A percentile compares a stretch with the other conserved stretches of the same genome.
Evolutionary conservation across 495 filamentous ascomycete genomes (phyloP).

Genomic region (Penicillium salamii): DNA sequence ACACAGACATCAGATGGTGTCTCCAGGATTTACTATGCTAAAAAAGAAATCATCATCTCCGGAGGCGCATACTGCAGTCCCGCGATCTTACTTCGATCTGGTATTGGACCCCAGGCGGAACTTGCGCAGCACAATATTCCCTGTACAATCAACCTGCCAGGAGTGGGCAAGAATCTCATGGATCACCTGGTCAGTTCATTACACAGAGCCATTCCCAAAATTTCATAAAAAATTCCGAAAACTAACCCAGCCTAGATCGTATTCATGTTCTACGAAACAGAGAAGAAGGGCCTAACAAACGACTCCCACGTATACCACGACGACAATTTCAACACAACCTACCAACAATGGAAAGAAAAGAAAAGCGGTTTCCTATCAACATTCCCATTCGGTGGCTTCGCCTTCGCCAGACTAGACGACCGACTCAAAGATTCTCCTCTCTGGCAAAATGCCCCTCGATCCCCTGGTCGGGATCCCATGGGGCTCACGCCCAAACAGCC

Average conservation of each 20-base stretch:
- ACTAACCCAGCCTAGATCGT: slow-evolving; percentile 18
- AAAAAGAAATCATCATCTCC: slow-evolving; percentile 51
- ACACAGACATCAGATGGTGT: slow-evolving; percentile 22
- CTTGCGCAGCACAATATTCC: slow-evolving; percentile 45
- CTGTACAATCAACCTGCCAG: slow-evolving; percentile 47
- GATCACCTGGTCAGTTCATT: slow-evolving; percentile 44
- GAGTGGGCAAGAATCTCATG: slow-evolving; percentile 54
- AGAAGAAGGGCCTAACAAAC: slow-evolving; percentile 39
- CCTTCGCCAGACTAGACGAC: slow-evolving; percentile 49
- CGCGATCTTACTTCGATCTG: slow-evolving; percentile 53
- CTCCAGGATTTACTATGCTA: slow-evolving; percentile 28
- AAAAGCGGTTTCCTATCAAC: slow-evolving; percentile 48
- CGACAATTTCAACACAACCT: slow-evolving; percentile 36
- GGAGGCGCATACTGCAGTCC: slow-evolving; percentile 57
- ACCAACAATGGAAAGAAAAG: slow-evolving; percentile 46
- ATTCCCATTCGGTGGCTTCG: slow-evolving; percentile 54
- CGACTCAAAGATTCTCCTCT: slow-evolving; percentile 43
- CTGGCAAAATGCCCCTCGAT: slow-evolving; percentile 38
- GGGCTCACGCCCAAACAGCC: slow-evolving; percentile 46
- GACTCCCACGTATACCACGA: slow-evolving; percentile 40
- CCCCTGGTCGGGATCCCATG: slow-evolving; percentile 51
- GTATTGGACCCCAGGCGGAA: slow-evolving; percentile 51
- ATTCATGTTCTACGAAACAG: slow-evolving; percentile 49
- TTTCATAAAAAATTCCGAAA: too few species aligned
- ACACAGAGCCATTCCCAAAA: neutral